Conservation (phyloP, 2,329 filamentous ascomycete species). For the Aureobasidium musti region DNA sequence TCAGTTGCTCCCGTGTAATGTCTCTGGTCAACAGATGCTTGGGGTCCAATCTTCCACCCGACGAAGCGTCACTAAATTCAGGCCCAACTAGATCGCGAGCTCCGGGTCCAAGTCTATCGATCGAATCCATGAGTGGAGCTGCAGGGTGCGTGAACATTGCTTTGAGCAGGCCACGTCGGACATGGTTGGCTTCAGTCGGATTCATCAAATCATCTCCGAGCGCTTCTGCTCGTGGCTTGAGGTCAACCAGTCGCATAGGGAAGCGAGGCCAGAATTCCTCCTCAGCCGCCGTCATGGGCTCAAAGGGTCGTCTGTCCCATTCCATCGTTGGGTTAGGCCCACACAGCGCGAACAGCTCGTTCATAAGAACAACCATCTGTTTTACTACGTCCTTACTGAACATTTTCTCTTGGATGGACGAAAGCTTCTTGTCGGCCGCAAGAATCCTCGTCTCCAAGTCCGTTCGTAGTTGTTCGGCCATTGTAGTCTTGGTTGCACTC, state of each 20-base stretch:
- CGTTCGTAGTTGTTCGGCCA: background rate
- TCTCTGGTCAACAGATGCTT: conserved; percentile 51
- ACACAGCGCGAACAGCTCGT: conserved; percentile 36
- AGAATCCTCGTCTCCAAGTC: background rate
- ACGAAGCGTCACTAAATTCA: conserved; percentile 51
- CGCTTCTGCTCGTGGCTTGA: conserved; percentile 57
- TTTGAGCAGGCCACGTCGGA: conserved; percentile 52
- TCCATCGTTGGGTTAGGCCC: conserved; percentile 46
- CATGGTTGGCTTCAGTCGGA: conserved; percentile 33
- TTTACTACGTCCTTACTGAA: background rate
- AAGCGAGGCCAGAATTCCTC: conserved; percentile 69
- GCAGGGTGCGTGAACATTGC: conserved; percentile 44
- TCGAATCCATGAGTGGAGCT: conserved; percentile 46
- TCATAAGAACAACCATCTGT: background rate
- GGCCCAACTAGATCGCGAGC: conserved; percentile 54
- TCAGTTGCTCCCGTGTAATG: conserved; percentile 58
- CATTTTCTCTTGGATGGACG: background rate
- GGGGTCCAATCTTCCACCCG: conserved; percentile 51
- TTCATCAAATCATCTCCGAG: conserved; percentile 39
- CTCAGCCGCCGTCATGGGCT: conserved; percentile 62
- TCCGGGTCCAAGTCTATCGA: conserved; percentile 61
- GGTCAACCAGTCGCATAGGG: conserved; percentile 63
- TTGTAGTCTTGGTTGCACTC: background rate
- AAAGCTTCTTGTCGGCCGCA: background rate
- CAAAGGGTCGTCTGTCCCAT: conserved; percentile 71